Evolutionary conservation across 2,329 filamentous ascomycete genomes (phyloP).

Genomic region (Nigrospora sphaerica): DNA sequence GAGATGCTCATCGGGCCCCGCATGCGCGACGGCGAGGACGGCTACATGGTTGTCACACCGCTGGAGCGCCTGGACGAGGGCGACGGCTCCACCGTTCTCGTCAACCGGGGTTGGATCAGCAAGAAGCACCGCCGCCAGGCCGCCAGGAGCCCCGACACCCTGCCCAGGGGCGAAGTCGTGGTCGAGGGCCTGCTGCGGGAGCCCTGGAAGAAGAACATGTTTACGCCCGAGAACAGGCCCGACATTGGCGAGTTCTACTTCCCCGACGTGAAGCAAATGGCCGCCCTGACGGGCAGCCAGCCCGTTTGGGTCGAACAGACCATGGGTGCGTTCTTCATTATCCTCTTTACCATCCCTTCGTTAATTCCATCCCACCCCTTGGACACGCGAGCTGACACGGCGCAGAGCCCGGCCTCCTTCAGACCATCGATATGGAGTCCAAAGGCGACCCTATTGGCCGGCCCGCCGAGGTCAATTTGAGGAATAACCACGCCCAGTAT

Average conservation of each 20-base stretch:
- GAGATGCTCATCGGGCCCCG: constrained; percentile 96
- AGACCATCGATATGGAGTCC: constrained; percentile 65
- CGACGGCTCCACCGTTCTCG: constrained; percentile 61
- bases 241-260: constrained; percentile 88
- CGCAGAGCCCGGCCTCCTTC: constrained; percentile 70
- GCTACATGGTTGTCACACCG: constrained; percentile 87
- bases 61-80: constrained; percentile 61
- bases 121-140: constrained; percentile 64
- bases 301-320: constrained; percentile 94
- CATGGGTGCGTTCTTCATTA: constrained; percentile 55
- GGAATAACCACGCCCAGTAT: constrained; percentile 97
- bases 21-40: constrained; percentile 81
- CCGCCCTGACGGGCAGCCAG: constrained; percentile 70
- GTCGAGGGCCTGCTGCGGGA: constrained; percentile 81
- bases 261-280: constrained; percentile 90
- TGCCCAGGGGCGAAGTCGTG: constrained; percentile 65
- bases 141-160: constrained; percentile 52
- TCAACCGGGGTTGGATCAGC: constrained; percentile 88
- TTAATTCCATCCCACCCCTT: neutral
- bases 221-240: constrained; percentile 85
- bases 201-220: constrained; percentile 97
- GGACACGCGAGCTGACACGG: neutral
- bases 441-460: constrained; percentile 87
- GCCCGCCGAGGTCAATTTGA: constrained; percentile 80
- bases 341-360: constrained; percentile 9